A percentile compares a stretch with the other conserved stretches of the same genome.
phyloP scores from a whole-genome alignment of 345 rosid species.

The Citrus australasica region DNA sequence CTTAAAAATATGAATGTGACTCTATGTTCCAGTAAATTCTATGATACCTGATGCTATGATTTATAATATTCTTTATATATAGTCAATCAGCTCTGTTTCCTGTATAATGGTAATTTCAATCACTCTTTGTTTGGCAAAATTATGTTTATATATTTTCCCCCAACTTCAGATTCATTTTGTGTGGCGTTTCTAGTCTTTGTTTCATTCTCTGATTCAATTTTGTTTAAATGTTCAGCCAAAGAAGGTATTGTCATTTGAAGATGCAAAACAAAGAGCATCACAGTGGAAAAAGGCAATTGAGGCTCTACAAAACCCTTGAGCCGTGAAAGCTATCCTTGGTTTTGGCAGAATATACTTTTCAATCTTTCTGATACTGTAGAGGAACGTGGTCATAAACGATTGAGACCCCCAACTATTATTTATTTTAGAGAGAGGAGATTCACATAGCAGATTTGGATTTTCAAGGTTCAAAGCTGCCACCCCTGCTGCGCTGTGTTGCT shows the following conservation, averaged over 20 bases:
- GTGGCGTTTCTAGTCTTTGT: not conserved
- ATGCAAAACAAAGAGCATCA: slow-evolving; percentile 82
- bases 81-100: not conserved
- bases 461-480: slow-evolving; percentile 14
- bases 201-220: slow-evolving; percentile 11
- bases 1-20: not conserved
- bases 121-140: not conserved
- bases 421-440: slow-evolving; percentile 22
- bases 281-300: slow-evolving; percentile 97
- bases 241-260: slow-evolving; percentile 92
- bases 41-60: slow-evolving; percentile 4
- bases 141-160: not conserved
- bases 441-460: slow-evolving; percentile 19
- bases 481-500: not conserved
- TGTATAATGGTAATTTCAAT: not conserved
- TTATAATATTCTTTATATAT: not conserved
- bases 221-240: slow-evolving; percentile 61
- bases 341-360: slow-evolving; percentile 21
- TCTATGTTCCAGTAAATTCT: not conserved
- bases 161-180: not conserved
- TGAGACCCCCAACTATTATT: slow-evolving; percentile 18
- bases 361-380: slow-evolving; percentile 21
- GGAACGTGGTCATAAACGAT: slow-evolving; percentile 7
- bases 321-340: slow-evolving; percentile 28
- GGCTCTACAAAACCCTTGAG: slow-evolving; percentile 65